These are phyloP conservation scores for Hericium rajendrae DNA, from an alignment of 768 basidiomycete genomes.

Conservation along the genomic window DNA sequence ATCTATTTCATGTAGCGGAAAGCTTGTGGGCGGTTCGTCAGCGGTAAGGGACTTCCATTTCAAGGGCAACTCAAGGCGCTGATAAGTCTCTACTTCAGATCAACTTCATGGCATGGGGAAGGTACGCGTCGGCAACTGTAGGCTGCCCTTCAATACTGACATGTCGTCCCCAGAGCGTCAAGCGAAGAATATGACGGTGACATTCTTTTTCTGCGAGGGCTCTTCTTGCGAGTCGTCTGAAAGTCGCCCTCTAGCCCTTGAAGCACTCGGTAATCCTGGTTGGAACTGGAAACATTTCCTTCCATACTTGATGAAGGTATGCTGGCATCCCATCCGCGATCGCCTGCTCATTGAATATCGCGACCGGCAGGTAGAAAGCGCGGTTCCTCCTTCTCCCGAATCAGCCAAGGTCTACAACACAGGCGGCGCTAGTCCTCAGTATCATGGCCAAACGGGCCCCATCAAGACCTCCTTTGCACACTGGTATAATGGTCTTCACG, in stretches of 20 bases:
- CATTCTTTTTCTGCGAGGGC: slow-evolving; percentile 11
- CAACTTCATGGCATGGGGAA: neutral
- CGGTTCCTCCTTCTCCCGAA: neutral
- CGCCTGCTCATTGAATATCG: neutral
- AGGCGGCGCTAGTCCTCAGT: neutral
- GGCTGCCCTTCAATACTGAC: neutral
- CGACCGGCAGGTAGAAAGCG: neutral
- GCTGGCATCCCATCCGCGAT: neutral
- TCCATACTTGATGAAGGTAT: neutral
- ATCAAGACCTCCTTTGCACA: neutral
- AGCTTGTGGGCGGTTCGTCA: neutral
- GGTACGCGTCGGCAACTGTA: slow-evolving; percentile 18
- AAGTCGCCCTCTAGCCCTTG: neutral
- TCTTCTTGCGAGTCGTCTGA: slow-evolving; percentile 16
- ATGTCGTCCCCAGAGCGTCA: slow-evolving; percentile 16
- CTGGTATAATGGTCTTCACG: neutral
- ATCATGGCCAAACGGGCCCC: neutral
- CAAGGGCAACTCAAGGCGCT: too few species aligned
- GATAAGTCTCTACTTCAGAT: neutral
- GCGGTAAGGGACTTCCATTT: neutral
- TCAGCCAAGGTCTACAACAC: neutral
- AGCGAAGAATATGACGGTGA: slow-evolving; percentile 14
- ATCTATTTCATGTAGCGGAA: neutral
- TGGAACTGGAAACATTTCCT: neutral
- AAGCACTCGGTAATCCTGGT: neutral